Evolutionary conservation across 768 basidiomycete genomes (phyloP).

Genomic region (Boletus speciosus): DNA sequence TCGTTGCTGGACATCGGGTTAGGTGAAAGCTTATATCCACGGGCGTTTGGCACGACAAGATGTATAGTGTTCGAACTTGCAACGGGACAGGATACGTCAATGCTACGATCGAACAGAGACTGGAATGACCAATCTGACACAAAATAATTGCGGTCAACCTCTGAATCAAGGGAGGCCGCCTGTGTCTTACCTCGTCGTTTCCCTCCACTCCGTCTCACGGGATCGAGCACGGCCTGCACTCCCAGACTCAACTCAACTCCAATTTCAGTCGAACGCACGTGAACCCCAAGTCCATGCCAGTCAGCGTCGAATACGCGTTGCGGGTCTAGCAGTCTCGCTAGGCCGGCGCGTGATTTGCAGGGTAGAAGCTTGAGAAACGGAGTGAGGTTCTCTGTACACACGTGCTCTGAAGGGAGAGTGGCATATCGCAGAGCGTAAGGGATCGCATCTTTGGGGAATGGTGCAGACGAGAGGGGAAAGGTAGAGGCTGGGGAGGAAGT

Average conservation of each 20-base stretch:
- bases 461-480: slow-evolving; percentile 63
- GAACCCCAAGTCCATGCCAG: slow-evolving; percentile 86
- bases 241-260: slow-evolving; percentile 65
- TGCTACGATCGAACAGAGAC: slow-evolving; percentile 61
- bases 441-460: slow-evolving; percentile 34
- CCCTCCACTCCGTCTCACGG: slow-evolving; percentile 53
- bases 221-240: slow-evolving; percentile 77
- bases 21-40: slow-evolving; percentile 48
- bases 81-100: slow-evolving; percentile 67
- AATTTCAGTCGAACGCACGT: slow-evolving; percentile 59
- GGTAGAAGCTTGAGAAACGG: slow-evolving; percentile 94
- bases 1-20: slow-evolving; percentile 40
- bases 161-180: not conserved
- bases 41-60: slow-evolving; percentile 44
- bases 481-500: slow-evolving; percentile 64
- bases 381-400: slow-evolving; percentile 98
- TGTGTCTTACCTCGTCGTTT: slow-evolving; percentile 50
- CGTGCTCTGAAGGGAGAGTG: slow-evolving; percentile 73
- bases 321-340: slow-evolving; percentile 79
- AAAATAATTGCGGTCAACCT: slow-evolving; percentile 5
- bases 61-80: slow-evolving; percentile 56
- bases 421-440: slow-evolving; percentile 69
- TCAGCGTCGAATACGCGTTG: slow-evolving; percentile 85
- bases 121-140: slow-evolving; percentile 69
- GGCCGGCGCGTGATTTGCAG: slow-evolving; percentile 84